These are phyloP conservation scores for Acanthamoeba quina DNA, from an alignment of 208 protist species.

Conservation along the genomic window DNA sequence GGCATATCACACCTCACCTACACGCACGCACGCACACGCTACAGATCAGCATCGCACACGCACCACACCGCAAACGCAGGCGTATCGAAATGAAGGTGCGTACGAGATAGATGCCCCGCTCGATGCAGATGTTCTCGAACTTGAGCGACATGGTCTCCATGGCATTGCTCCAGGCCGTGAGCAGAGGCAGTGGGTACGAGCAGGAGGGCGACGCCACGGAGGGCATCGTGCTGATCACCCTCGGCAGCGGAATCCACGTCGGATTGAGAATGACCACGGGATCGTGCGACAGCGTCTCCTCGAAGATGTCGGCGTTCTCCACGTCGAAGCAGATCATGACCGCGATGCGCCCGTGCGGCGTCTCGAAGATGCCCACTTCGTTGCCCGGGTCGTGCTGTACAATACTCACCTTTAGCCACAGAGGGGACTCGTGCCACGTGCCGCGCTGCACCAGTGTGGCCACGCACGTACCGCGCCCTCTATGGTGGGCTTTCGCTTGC, in stretches of 20 bases:
- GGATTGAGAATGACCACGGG: slow-evolving; percentile 72
- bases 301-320: slow-evolving; percentile 72
- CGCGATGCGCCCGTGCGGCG: slow-evolving; percentile 43
- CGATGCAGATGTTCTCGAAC: slow-evolving; percentile 66
- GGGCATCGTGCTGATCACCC: neutral
- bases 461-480: slow-evolving; percentile 21
- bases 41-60: too few species aligned
- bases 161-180: slow-evolving; percentile 26
- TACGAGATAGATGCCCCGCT: slow-evolving; percentile 39
- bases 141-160: slow-evolving; percentile 68
- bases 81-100: neutral
- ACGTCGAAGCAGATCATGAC: slow-evolving; percentile 77
- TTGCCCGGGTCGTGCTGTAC: slow-evolving; percentile 41
- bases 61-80: neutral
- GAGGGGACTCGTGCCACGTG: neutral
- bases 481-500: slow-evolving; percentile 29
- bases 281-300: slow-evolving; percentile 58
- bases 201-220: neutral
- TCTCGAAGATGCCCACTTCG: slow-evolving; percentile 61
- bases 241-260: slow-evolving; percentile 44
- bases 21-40: too few species aligned
- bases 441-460: neutral
- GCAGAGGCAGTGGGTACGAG: neutral
- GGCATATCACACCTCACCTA: slow-evolving; percentile 39
- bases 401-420: neutral